phyloP scores from a whole-genome alignment of 345 rosid species.

The Excoecaria cochinchinensis region DNA sequence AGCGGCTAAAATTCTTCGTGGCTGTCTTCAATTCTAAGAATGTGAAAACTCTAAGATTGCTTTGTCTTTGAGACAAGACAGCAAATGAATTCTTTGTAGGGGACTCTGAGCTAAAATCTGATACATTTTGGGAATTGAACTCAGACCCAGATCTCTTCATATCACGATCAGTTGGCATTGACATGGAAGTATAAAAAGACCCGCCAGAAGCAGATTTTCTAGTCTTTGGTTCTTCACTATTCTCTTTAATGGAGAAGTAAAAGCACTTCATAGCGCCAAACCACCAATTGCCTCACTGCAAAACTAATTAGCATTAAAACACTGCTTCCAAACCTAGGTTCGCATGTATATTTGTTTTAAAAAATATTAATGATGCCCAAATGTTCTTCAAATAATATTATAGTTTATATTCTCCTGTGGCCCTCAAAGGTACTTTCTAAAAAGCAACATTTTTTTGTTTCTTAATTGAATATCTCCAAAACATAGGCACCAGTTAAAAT shows the following conservation, averaged over 20 bases:
- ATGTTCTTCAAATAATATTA: not conserved
- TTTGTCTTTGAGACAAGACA: conserved; percentile 61
- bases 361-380: not conserved
- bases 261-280: conserved; percentile 69
- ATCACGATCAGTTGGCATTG: conserved; percentile 50
- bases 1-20: conserved; percentile 86
- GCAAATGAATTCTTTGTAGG: conserved; percentile 62
- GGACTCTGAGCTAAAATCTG: conserved; percentile 65
- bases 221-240: conserved; percentile 45
- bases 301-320: not conserved
- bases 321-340: not conserved
- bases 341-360: too few relatives aligned
- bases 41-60: conserved; percentile 69
- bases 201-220: conserved; percentile 49
- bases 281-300: conserved; percentile 38
- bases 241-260: conserved; percentile 42
- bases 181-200: conserved; percentile 29
- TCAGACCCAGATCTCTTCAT: conserved; percentile 64
- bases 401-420: not conserved
- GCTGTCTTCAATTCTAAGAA: conserved; percentile 73
- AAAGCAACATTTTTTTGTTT: not conserved
- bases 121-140: conserved; percentile 58
- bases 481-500: not conserved
- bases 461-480: not conserved
- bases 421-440: not conserved